Conservation (phyloP, 495 filamentous ascomycete genomes). For the Neurospora cerealis region DNA sequence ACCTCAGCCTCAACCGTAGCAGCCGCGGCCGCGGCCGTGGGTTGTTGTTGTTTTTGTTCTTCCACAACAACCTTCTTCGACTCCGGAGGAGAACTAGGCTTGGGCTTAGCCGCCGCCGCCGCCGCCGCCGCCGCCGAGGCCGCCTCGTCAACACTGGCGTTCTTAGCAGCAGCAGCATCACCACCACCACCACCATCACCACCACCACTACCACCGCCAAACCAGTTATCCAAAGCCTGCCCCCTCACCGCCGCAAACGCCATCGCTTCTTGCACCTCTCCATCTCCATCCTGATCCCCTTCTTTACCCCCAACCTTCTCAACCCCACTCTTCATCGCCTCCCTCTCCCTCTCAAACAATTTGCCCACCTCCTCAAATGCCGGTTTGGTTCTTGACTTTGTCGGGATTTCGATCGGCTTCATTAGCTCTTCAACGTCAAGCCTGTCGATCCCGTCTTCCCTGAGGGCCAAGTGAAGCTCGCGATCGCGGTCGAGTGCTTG, state of each 20-base stretch:
- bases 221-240: background rate
- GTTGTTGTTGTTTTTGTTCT: background rate
- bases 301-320: background rate
- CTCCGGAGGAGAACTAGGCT: background rate
- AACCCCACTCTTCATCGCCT: background rate
- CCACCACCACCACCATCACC: background rate
- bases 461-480: background rate
- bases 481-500: conserved; percentile 3
- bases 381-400: background rate
- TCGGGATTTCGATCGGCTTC: background rate
- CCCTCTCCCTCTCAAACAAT: background rate
- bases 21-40: background rate
- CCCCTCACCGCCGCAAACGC: background rate
- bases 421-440: background rate
- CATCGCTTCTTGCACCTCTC: background rate
- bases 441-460: background rate
- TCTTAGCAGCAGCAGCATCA: background rate
- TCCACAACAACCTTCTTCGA: background rate
- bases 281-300: background rate
- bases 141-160: background rate
- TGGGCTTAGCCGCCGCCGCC: background rate
- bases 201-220: background rate
- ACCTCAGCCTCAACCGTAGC: background rate
- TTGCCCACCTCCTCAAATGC: background rate
- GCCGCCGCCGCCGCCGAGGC: background rate